Base-by-base conservation (phyloP, 331 rosid species). In the Pyracantha coccinea region DNA sequence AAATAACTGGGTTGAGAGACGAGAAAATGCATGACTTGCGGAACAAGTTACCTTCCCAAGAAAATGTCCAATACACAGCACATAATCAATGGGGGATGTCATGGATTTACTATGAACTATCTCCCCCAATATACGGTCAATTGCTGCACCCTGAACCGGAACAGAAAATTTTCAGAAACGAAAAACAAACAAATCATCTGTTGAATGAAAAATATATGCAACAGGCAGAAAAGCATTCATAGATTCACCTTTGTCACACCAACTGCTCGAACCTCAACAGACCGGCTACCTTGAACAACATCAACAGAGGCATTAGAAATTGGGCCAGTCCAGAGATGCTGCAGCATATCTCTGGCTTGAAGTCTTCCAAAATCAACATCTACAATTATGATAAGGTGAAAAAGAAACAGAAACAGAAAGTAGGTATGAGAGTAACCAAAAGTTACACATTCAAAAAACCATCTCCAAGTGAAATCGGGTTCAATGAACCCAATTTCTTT, bases 321-420 rank as follows among this genome's bases (percentile, higher is more conserved):
- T 68, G 99, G 97, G 65, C 97, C 99, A 2, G 97, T 94, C 90
- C 97, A 94, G 74, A 94, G 96, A 87, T 94, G 99, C 87, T 94
- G 99, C 77, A 94, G 77, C 99, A 94, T 87, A 73, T 94, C 99
- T 86, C 91, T 87, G 25, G 99, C 99, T 88, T 94, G 99, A 69
- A 94, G 88, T 85, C 83, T 87, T 82, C 99, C 99, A 79, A 94
- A 94, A 78, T 94, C 99, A 76, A 79, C 66, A 86, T 94, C 99
- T 95, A 65, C 79, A 76, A 79, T 72, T 35, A 19, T 70, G 54
- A 66, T 67, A 69, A 53, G 61, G 50, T 21, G 52, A 63, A 23
- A 10, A 75, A 69, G 69, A 84, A 75, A 53, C 60, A 32, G 33
- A 8, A 52, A 33, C 38, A 33, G 68, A 53, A 64, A 16, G 54